Evolutionary conservation across 768 basidiomycete species (phyloP).

Genomic region (Pisolithus albus): DNA sequence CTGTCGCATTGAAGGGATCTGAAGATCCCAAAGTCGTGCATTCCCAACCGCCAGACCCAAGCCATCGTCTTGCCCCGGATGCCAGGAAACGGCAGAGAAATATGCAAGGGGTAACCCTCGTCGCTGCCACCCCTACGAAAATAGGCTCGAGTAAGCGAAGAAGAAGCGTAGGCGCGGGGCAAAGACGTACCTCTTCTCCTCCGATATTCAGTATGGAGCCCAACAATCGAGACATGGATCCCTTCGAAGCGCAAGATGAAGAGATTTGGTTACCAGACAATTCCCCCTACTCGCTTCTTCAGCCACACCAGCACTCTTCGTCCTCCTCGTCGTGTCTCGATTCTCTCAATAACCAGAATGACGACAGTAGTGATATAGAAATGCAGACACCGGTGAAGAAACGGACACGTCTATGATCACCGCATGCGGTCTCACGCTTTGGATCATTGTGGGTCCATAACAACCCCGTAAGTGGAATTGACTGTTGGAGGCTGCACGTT

Average conservation of each 20-base stretch:
- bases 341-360: constrained; percentile 8
- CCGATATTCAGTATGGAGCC: background rate
- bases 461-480: too few species aligned
- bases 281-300: constrained; percentile 37
- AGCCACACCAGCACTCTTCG: constrained; percentile 18
- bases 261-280: constrained; percentile 35
- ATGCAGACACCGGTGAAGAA: constrained; percentile 22
- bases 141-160: constrained; percentile 11
- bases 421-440: too few species aligned
- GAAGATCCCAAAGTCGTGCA: constrained; percentile 8
- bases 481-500: too few species aligned
- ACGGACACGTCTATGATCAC: constrained; percentile 3
- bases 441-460: too few species aligned
- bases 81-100: constrained; percentile 3
- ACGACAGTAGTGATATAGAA: constrained; percentile 5
- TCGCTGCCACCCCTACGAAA: constrained; percentile 51
- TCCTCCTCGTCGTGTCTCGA: constrained; percentile 23
- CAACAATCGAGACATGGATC: constrained; percentile 3
- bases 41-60: constrained; percentile 12
- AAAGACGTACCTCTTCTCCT: constrained; percentile 4
- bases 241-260: constrained; percentile 27
- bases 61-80: constrained; percentile 7
- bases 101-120: constrained; percentile 31
- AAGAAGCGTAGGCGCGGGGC: constrained; percentile 4
- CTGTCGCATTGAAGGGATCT: constrained; percentile 6